Evolutionary conservation across 768 basidiomycete genomes (phyloP).

Genomic region (Hypsizygus marmoreus): DNA sequence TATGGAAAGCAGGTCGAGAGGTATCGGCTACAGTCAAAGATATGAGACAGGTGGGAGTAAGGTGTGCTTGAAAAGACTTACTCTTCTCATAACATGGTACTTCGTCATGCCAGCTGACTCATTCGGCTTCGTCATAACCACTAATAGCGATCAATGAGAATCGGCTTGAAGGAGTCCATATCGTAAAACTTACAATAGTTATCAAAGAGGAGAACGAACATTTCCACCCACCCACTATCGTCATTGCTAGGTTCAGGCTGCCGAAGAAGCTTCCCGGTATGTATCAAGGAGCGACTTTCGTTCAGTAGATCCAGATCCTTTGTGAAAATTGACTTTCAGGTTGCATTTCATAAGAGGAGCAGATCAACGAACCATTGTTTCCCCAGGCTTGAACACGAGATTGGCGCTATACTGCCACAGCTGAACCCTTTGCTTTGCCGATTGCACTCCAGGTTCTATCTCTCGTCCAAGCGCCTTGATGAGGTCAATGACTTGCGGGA

Average conservation of each 20-base stretch:
- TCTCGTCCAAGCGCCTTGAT: conserved; percentile 86
- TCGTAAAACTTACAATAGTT: conserved; percentile 72
- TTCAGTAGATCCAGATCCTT: conserved; percentile 88
- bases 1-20: conserved; percentile 83
- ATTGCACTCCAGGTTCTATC: conserved; percentile 82
- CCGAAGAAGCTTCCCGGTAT: conserved; percentile 78
- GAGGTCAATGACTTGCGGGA: conserved; percentile 87
- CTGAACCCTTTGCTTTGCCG: conserved; percentile 87
- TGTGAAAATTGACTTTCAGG: background rate
- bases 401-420: conserved; percentile 83
- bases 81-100: conserved; percentile 78
- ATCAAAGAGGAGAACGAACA: conserved; percentile 90
- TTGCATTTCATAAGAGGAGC: background rate
- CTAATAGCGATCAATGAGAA: conserved; percentile 37
- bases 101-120: conserved; percentile 74
- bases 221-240: conserved; percentile 80
- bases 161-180: background rate
- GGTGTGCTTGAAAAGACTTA: conserved; percentile 33
- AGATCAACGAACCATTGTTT: conserved; percentile 52
- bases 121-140: conserved; percentile 82
- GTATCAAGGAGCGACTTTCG: conserved; percentile 81
- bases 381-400: conserved; percentile 76
- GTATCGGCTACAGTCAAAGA: conserved; percentile 68
- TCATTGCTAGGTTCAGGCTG: conserved; percentile 82
- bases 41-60: conserved; percentile 5